Conservation (phyloP, 345 rosid genomes). For the Brassica napus region DNA sequence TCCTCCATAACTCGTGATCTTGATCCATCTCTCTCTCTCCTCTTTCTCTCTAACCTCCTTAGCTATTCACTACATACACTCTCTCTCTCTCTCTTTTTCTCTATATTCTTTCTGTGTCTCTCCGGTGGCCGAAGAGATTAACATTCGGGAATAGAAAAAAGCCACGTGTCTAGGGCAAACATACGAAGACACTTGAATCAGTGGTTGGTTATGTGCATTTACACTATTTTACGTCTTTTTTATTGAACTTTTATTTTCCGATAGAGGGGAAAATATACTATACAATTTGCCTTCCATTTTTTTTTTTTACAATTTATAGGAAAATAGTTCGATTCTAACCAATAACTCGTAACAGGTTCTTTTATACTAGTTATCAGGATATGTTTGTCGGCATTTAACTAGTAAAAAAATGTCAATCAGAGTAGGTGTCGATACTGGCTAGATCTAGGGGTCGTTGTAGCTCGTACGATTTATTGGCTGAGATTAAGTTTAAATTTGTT, state of each 20-base stretch:
- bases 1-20: constrained; percentile 40
- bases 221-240: constrained; percentile 5
- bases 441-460: constrained; percentile 14
- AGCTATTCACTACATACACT: constrained; percentile 14
- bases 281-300: neutral
- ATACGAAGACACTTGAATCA: constrained; percentile 24
- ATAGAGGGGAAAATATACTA: neutral
- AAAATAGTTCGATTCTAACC: constrained; percentile 11
- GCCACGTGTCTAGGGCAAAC: constrained; percentile 57
- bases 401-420: constrained; percentile 1
- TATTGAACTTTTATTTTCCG: neutral
- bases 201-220: constrained; percentile 27
- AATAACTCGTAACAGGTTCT: neutral
- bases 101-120: constrained; percentile 28
- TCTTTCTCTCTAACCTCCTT: neutral
- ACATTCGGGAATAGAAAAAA: constrained; percentile 28
- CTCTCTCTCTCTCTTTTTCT: constrained; percentile 20
- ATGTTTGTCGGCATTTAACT: constrained; percentile 10
- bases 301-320: too few species aligned
- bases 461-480: neutral
- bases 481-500: neutral
- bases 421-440: constrained; percentile 26
- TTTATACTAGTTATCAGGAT: neutral
- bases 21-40: constrained; percentile 31
- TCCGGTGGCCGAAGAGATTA: constrained; percentile 35